Conservation (phyloP, 192 early-diverging fungal species). For the Helicostylum pulchrum region DNA sequence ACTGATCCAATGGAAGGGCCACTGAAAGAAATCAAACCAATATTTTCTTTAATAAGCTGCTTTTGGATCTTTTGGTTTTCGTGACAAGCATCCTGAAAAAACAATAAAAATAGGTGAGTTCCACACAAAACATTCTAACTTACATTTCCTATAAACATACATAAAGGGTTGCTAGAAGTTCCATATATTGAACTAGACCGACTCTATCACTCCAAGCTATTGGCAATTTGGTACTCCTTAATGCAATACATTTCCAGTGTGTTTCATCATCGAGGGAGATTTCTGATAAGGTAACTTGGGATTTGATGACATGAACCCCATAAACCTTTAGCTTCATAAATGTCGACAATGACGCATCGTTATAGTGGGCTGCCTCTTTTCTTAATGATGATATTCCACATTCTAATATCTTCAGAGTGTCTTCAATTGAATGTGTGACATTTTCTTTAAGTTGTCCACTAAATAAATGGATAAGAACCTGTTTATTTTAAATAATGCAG, state of each 20-base stretch:
- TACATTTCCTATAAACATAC: conserved; percentile 12
- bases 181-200: conserved; percentile 9
- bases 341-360: conserved; percentile 6
- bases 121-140: conserved; percentile 6
- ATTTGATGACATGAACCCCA: conserved; percentile 5
- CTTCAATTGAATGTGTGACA: conserved; percentile 8
- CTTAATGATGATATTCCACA: conserved; percentile 8
- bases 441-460: conserved; percentile 11
- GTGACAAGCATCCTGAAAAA: conserved; percentile 5
- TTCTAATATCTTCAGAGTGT: conserved; percentile 12
- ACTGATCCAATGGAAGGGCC: conserved; percentile 13
- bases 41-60: conserved; percentile 10
- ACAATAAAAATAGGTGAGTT: conserved; percentile 13
- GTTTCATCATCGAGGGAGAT: conserved; percentile 9
- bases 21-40: conserved; percentile 12
- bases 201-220: conserved; percentile 2
- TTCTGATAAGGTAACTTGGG: conserved; percentile 12
- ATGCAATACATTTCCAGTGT: conserved; percentile 6
- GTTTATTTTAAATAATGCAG: conserved; percentile 11
- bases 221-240: conserved; percentile 3
- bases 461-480: conserved; percentile 12
- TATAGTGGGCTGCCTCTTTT: conserved; percentile 5
- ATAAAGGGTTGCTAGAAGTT: conserved; percentile 8
- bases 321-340: conserved; percentile 9
- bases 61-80: conserved; percentile 7